phyloP scores from a whole-genome alignment of 345 rosid species.

The Bretschneidera sinensis region DNA sequence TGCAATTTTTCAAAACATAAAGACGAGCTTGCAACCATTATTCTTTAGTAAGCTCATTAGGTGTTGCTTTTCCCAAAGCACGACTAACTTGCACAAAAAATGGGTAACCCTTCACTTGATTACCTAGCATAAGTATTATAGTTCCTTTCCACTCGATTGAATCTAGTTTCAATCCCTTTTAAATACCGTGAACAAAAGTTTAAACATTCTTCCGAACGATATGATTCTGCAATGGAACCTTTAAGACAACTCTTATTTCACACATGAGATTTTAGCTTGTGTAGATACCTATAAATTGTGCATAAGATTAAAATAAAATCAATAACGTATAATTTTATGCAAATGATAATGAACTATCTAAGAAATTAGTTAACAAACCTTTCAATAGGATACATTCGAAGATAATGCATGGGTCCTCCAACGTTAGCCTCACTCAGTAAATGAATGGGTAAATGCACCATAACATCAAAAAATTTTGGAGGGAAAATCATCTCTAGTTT shows the following conservation, averaged over 20 bases:
- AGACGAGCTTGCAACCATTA: neutral
- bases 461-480: constrained; percentile 5
- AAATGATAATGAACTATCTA: neutral
- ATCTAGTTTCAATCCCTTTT: neutral
- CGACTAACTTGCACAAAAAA: neutral
- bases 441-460: constrained; percentile 9
- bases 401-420: neutral
- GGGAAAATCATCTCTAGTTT: constrained; percentile 14
- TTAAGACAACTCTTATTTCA: neutral
- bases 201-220: neutral
- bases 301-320: neutral
- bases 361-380: neutral
- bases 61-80: neutral
- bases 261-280: neutral
- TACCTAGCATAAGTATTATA: too few species aligned
- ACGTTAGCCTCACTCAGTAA: neutral
- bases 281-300: neutral
- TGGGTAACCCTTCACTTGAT: too few species aligned
- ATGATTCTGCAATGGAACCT: neutral
- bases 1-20: neutral
- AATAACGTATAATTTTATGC: neutral
- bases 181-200: neutral
- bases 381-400: constrained; percentile 5
- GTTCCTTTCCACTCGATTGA: neutral
- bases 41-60: neutral